Evolutionary conservation across 257 asterid genomes (phyloP).

Genomic region (Petrea volubilis): DNA sequence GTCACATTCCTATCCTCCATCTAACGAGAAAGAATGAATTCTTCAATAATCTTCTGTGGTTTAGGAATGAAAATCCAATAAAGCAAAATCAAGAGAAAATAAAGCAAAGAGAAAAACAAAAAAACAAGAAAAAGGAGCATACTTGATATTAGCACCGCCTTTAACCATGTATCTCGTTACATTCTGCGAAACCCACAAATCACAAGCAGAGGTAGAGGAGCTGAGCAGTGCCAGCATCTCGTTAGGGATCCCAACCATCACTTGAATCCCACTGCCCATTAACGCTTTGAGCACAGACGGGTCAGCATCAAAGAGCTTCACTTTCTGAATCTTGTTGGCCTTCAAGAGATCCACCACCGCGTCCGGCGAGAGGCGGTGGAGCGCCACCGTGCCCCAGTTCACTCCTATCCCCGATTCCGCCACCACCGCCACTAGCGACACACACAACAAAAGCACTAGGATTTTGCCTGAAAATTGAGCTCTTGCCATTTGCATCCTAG

Average conservation of each 20-base stretch:
- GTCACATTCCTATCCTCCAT: conserved; percentile 1
- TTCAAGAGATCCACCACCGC: conserved; percentile 81
- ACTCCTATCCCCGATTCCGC: conserved; percentile 82
- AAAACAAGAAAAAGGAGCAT: conserved; percentile 12
- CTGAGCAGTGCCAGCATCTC: conserved; percentile 65
- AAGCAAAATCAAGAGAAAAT: not conserved
- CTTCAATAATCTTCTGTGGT: not conserved
- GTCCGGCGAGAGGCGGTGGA: conserved; percentile 67
- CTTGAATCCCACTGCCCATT: conserved; percentile 84
- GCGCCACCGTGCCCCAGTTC: conserved; percentile 87
- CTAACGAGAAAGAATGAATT: not conserved
- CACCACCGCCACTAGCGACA: conserved; percentile 22
- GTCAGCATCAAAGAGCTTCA: conserved; percentile 89
- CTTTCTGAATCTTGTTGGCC: conserved; percentile 68
- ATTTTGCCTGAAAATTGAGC: conserved; percentile 8
- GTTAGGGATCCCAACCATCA: conserved; percentile 89
- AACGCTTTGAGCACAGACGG: conserved; percentile 55
- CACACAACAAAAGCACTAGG: not conserved
- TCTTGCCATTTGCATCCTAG: conserved; percentile 27
- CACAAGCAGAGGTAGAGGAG: conserved; percentile 58
- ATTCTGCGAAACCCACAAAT: conserved; percentile 83
- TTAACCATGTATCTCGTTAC: conserved; percentile 70
- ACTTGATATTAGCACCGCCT: conserved; percentile 84
- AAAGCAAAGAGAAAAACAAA: not conserved
- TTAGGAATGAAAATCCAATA: not conserved